Percentiles rank a stretch among this genome's conserved stretches.
These are phyloP conservation scores for Nicotiana tabacum DNA, from an alignment of 257 asterid genomes.

Conservation along the genomic window DNA sequence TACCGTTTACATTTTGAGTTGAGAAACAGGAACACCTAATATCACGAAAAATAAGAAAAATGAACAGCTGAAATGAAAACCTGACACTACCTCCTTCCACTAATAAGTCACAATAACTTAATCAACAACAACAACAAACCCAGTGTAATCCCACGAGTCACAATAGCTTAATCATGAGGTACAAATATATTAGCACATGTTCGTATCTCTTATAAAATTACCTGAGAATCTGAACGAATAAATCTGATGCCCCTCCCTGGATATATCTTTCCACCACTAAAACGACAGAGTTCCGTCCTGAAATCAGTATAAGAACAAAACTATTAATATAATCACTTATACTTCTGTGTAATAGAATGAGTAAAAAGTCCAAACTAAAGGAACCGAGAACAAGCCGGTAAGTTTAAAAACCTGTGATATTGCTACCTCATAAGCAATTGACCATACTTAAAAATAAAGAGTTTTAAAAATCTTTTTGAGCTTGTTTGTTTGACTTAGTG, in stretches of 20 bases:
- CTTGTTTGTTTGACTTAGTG: background rate
- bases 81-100: background rate
- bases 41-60: background rate
- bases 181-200: too few relatives aligned
- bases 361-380: background rate
- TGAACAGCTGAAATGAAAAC: background rate
- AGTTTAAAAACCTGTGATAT: background rate
- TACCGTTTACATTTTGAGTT: slow-evolving; percentile 89
- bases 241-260: slow-evolving; percentile 82
- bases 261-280: slow-evolving; percentile 77
- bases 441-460: background rate
- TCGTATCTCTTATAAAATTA: background rate
- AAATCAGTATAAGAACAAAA: background rate
- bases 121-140: background rate
- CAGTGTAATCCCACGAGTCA: background rate
- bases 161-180: background rate
- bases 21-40: slow-evolving; percentile 69
- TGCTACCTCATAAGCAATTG: background rate
- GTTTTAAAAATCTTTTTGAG: background rate
- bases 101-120: background rate
- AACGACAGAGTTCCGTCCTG: slow-evolving; percentile 82
- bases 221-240: slow-evolving; percentile 75
- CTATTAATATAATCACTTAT: background rate
- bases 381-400: background rate
- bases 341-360: background rate